A percentile compares a stretch with the other conserved stretches of the same genome.
Conservation (phyloP, 352 stramenopile genomes). For the Phytophthora citricola region DNA sequence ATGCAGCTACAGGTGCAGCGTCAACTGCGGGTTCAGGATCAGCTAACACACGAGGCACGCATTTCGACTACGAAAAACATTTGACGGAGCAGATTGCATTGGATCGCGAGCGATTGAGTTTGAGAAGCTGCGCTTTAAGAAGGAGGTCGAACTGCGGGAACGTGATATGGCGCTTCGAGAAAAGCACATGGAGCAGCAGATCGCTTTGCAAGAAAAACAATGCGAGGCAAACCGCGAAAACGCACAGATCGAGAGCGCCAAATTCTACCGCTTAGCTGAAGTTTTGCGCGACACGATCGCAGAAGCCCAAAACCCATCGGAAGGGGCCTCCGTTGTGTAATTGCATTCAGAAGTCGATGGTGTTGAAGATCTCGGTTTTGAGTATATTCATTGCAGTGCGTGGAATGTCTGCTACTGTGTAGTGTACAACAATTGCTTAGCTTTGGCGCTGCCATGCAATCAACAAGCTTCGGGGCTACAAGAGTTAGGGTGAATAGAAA, state of each 20-base stretch:
- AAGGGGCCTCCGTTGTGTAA: conserved; percentile 52
- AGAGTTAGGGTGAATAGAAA: conserved; percentile 29
- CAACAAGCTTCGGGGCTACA: conserved; percentile 8
- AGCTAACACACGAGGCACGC: conserved; percentile 33
- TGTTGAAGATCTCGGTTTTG: not conserved
- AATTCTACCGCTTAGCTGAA: conserved; percentile 70
- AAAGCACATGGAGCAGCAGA: conserved; percentile 71
- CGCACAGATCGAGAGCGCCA: conserved; percentile 55
- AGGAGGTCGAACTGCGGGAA: conserved; percentile 76
- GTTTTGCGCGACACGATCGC: conserved; percentile 62
- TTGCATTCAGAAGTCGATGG: not conserved
- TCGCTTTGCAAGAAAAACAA: conserved; percentile 63
- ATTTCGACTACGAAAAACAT: conserved; percentile 82
- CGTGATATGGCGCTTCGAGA: conserved; percentile 67
- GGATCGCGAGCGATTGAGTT: conserved; percentile 77
- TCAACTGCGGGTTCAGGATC: conserved; percentile 15
- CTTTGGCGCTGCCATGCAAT: not conserved
- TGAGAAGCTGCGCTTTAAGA: conserved; percentile 76
- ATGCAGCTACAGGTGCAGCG: conserved; percentile 20
- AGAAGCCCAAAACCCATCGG: conserved; percentile 34
- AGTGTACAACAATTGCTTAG: too few relatives aligned
- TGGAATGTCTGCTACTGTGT: not conserved
- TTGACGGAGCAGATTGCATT: conserved; percentile 73
- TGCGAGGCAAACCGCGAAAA: conserved; percentile 50
- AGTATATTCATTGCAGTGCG: not conserved